These are phyloP conservation scores for Aureobasidium namibiae DNA, from an alignment of 2,329 filamentous ascomycete genomes.

Conservation along the genomic window DNA sequence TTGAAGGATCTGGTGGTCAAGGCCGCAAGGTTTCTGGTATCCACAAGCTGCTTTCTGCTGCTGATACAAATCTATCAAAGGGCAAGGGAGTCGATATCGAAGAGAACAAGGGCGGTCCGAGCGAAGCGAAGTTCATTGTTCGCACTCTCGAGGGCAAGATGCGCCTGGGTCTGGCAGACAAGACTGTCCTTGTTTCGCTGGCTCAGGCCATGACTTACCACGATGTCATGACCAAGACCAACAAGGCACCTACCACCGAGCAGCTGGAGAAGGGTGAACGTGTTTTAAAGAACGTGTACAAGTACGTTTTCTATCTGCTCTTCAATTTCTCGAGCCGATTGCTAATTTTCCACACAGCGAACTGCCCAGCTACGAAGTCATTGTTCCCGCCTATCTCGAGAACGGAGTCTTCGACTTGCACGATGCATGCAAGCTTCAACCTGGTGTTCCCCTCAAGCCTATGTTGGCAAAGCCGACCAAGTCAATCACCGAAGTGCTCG, in stretches of 20 bases:
- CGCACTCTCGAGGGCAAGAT: slow-evolving; percentile 93
- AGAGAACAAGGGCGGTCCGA: slow-evolving; percentile 86
- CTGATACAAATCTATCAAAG: slow-evolving; percentile 69
- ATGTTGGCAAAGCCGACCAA: slow-evolving; percentile 99
- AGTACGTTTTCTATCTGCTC: slow-evolving; percentile 22
- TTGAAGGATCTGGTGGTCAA: slow-evolving; percentile 79
- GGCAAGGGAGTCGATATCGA: slow-evolving; percentile 64
- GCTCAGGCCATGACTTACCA: slow-evolving; percentile 83
- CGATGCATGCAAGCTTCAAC: slow-evolving; percentile 82
- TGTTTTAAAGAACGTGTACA: slow-evolving; percentile 84
- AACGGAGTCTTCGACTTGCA: slow-evolving; percentile 76
- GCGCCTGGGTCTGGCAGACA: slow-evolving; percentile 83
- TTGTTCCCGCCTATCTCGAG: slow-evolving; percentile 81
- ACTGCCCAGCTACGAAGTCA: slow-evolving; percentile 88
- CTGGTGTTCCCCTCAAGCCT: slow-evolving; percentile 89
- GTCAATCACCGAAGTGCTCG: slow-evolving; percentile 92
- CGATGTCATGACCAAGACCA: slow-evolving; percentile 62
- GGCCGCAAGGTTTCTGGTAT: slow-evolving; percentile 86
- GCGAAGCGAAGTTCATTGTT: slow-evolving; percentile 89
- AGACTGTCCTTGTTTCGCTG: slow-evolving; percentile 79
- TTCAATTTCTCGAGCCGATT: neutral
- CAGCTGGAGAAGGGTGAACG: slow-evolving; percentile 78
- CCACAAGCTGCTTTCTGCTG: slow-evolving; percentile 90
- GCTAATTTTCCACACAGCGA: slow-evolving; percentile 37
- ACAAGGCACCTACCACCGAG: slow-evolving; percentile 61